Evolutionary conservation across 2,329 filamentous ascomycete genomes (phyloP).

Genomic region (Fusarium piperis): DNA sequence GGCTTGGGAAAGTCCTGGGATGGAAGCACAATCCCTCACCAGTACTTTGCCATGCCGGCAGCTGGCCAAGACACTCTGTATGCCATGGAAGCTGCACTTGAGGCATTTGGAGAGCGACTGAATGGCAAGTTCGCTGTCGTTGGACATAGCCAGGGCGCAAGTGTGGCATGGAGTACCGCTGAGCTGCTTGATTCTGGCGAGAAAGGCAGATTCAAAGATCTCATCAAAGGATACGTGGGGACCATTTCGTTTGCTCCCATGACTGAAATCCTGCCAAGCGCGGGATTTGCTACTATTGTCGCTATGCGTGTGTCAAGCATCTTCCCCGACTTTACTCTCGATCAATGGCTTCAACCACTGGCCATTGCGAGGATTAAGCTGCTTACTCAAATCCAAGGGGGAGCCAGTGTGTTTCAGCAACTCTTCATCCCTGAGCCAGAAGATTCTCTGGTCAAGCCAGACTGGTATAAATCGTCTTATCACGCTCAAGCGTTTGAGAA

Average conservation of each 20-base stretch:
- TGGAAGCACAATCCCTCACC: constrained; percentile 50
- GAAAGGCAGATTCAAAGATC: not conserved
- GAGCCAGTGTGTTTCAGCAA: not conserved
- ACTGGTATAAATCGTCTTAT: constrained; percentile 1
- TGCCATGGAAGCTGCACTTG: constrained; percentile 52
- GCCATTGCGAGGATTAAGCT: constrained; percentile 13
- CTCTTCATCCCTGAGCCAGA: not conserved
- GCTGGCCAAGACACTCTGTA: constrained; percentile 56
- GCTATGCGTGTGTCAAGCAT: not conserved
- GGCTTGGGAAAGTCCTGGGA: constrained; percentile 49
- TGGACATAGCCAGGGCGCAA: constrained; percentile 59
- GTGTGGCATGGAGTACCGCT: constrained; percentile 50
- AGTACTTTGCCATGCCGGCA: constrained; percentile 50
- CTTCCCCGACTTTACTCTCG: constrained; percentile 20
- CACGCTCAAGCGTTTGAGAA: constrained; percentile 7
- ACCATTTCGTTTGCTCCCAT: constrained; percentile 20
- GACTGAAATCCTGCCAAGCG: not conserved
- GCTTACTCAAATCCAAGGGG: constrained; percentile 8
- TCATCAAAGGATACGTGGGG: constrained; percentile 13
- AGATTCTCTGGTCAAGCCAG: not conserved
- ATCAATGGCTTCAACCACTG: constrained; percentile 22
- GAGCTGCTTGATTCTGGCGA: constrained; percentile 40
- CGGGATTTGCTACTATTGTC: not conserved
- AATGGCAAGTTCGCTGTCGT: constrained; percentile 53
- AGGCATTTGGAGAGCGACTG: constrained; percentile 49